Conservation (phyloP, 495 filamentous ascomycete genomes). For the Neurospora sp. region DNA sequence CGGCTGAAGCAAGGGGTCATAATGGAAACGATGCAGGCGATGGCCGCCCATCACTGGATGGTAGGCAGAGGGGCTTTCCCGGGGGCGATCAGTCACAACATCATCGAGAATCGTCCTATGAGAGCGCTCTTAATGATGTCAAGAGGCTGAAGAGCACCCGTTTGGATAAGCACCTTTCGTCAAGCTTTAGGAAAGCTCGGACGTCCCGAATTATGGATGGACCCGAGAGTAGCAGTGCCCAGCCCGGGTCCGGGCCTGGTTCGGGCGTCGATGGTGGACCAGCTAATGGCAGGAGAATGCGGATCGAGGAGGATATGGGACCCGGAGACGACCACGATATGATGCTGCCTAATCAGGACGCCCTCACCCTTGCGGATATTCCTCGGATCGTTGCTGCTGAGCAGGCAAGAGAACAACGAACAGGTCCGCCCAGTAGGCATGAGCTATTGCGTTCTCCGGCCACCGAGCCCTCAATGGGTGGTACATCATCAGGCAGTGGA, state of each 20-base stretch:
- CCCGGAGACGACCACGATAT: slow-evolving; percentile 34
- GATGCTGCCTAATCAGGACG: slow-evolving; percentile 83
- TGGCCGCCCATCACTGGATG: slow-evolving; percentile 39
- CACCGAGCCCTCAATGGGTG: slow-evolving; percentile 49
- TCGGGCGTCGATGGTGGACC: slow-evolving; percentile 48
- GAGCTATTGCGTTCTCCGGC: slow-evolving; percentile 59
- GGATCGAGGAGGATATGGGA: slow-evolving; percentile 34
- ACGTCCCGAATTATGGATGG: slow-evolving; percentile 90
- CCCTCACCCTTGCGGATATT: slow-evolving; percentile 90
- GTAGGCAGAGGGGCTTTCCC: slow-evolving; percentile 59
- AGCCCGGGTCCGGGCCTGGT: slow-evolving; percentile 66
- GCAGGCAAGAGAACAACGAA: slow-evolving; percentile 84
- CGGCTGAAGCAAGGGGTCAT: slow-evolving; percentile 66
- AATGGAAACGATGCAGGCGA: slow-evolving; percentile 58
- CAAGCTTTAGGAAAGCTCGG: slow-evolving; percentile 78
- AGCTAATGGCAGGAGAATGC: slow-evolving; percentile 51
- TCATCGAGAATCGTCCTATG: slow-evolving; percentile 67
- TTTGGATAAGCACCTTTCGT: slow-evolving; percentile 86
- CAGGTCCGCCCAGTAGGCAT: slow-evolving; percentile 67
- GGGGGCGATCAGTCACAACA: slow-evolving; percentile 49
- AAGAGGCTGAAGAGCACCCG: slow-evolving; percentile 81
- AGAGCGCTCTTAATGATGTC: slow-evolving; percentile 94
- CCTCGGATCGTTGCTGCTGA: slow-evolving; percentile 94
- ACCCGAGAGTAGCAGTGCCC: slow-evolving; percentile 64
- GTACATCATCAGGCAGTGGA: slow-evolving; percentile 38